These are phyloP conservation scores for Stemphylium vesicarium DNA, from an alignment of 2,329 filamentous ascomycete species.

Conservation along the genomic window DNA sequence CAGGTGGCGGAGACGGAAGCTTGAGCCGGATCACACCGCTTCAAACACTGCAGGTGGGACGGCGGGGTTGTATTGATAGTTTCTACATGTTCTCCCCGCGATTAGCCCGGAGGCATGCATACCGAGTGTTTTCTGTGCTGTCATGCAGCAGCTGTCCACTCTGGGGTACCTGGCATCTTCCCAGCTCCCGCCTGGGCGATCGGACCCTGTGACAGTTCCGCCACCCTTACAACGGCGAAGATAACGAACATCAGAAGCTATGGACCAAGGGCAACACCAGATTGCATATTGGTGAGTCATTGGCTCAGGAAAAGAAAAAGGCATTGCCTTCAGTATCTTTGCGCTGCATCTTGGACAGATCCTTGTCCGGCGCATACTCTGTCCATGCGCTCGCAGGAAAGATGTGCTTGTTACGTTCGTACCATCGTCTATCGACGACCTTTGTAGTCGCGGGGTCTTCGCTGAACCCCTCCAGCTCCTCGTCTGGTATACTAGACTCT, in stretches of 20 bases:
- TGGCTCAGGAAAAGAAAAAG: constrained; percentile 70
- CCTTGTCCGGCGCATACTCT: constrained; percentile 87
- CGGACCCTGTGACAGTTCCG: constrained; percentile 3
- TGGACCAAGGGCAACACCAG: no score
- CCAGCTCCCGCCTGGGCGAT: constrained; percentile 2
- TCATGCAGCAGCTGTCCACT: constrained; percentile 4
- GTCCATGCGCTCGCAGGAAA: constrained; percentile 96
- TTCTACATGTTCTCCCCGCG: constrained; percentile 11
- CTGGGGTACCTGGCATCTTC: constrained; percentile 5
- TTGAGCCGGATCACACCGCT: constrained; percentile 32
- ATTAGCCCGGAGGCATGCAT: background rate
- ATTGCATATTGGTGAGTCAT: background rate
- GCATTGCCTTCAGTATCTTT: constrained; percentile 89
- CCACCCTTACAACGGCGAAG: background rate
- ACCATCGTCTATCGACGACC: constrained; percentile 95
- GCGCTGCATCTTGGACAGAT: constrained; percentile 78
- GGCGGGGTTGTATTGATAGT: constrained; percentile 19
- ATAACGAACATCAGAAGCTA: background rate
- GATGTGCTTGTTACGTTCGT: constrained; percentile 97
- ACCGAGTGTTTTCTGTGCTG: constrained; percentile 1
- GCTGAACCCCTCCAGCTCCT: constrained; percentile 70
- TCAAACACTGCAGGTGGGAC: constrained; percentile 18
- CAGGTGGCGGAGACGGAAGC: constrained; percentile 6
- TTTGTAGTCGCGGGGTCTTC: constrained; percentile 86
- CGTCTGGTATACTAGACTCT: constrained; percentile 52